A percentile compares a stretch with the other conserved stretches of the same genome.
Evolutionary conservation across 208 protist species (phyloP).

Genomic region (Phytomonas francai): DNA sequence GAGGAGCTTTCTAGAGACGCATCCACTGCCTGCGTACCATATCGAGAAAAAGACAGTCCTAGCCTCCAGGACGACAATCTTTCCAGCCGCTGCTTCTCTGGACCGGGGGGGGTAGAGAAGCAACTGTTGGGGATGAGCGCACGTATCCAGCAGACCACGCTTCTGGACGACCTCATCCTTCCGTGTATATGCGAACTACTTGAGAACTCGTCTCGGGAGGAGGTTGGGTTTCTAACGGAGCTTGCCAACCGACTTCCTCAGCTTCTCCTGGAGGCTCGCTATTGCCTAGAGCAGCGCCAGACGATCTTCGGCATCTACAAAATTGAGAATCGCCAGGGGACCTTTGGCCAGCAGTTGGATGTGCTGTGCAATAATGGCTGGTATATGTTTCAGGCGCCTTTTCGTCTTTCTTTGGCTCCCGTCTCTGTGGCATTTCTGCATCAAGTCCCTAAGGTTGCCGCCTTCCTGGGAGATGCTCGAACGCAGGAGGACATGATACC

Average conservation of each 20-base stretch:
- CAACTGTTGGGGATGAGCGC: neutral
- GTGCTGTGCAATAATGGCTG: conserved; percentile 51
- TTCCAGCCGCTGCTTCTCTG: too few relatives aligned
- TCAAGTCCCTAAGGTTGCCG: conserved; percentile 25
- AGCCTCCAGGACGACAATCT: too few relatives aligned
- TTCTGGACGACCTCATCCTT: conserved; percentile 28
- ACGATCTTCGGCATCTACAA: conserved; percentile 12
- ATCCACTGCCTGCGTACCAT: too few relatives aligned
- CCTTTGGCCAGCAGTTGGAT: conserved; percentile 23
- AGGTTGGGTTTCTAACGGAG: conserved; percentile 49
- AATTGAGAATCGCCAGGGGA: neutral
- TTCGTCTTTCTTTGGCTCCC: conserved; percentile 22
- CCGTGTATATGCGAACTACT: conserved; percentile 21
- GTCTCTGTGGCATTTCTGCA: conserved; percentile 36
- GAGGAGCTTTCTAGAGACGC: conserved; percentile 16
- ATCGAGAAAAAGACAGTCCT: too few relatives aligned
- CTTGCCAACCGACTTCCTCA: conserved; percentile 54
- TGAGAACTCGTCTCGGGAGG: conserved; percentile 18
- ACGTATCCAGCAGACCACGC: neutral
- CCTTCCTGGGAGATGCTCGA: conserved; percentile 62
- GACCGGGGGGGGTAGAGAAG: too few relatives aligned
- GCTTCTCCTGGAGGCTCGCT: conserved; percentile 41
- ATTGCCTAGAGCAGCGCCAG: conserved; percentile 33
- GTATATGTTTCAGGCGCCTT: conserved; percentile 45
- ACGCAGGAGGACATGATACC: conserved; percentile 57